Conservation (phyloP, 257 asterid species). For the Craterostigma plantagineum region DNA sequence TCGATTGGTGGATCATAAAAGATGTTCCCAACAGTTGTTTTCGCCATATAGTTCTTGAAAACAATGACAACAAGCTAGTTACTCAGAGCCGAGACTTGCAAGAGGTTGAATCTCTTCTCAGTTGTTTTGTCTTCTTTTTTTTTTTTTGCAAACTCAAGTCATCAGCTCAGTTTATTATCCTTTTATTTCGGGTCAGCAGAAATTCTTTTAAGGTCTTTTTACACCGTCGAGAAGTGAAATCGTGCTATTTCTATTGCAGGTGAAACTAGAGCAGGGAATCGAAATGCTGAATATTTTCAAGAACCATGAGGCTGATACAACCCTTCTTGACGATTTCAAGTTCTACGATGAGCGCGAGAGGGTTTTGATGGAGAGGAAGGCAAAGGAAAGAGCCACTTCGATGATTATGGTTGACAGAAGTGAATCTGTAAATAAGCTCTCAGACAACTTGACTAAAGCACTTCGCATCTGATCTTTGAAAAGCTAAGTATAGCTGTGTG, state of each 20-base stretch:
- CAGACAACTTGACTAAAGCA: constrained; percentile 46
- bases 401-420: constrained; percentile 33
- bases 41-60: constrained; percentile 83
- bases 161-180: too few species aligned
- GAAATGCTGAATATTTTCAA: constrained; percentile 86
- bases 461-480: too few species aligned
- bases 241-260: constrained; percentile 37
- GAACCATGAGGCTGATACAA: constrained; percentile 68
- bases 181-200: too few species aligned
- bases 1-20: constrained; percentile 81
- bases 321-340: constrained; percentile 79
- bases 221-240: too few species aligned
- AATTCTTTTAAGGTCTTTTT: too few species aligned
- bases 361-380: constrained; percentile 57
- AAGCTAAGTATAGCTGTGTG: too few species aligned
- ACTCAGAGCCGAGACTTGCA: constrained; percentile 99
- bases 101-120: constrained; percentile 35
- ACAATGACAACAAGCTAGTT: constrained; percentile 97
- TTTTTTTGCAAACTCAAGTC: too few species aligned
- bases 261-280: constrained; percentile 71
- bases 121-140: too few species aligned
- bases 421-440: constrained; percentile 58
- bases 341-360: constrained; percentile 86
- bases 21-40: constrained; percentile 93
- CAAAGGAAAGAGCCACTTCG: constrained; percentile 41